Base-by-base conservation (phyloP, 2,329 filamentous ascomycete species). In the Pestalotiopsis sp. region DNA sequence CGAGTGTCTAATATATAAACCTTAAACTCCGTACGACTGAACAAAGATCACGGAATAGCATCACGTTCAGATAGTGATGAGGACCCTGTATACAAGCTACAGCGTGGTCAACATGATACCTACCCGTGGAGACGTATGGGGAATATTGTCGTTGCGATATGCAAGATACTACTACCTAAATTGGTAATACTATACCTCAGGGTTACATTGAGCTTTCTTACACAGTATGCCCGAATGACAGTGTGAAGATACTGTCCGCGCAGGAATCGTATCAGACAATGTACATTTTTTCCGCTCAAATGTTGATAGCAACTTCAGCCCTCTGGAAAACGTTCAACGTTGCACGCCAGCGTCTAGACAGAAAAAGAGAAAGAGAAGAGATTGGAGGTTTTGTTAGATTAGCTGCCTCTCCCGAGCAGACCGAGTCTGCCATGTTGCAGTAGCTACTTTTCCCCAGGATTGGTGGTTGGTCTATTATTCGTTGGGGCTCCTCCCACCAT, bases 361-460 rank as follows among this genome's bases (percentile, higher is more conserved):
- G 4, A 7, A 7, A 36, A 7, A 36, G 31, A 36, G 7, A 9
- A 2, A 36, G 31, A 36, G 31, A 36, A 52, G 45, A 52, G 45
- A 52, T 52, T 52, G 45, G 20, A 52, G 31, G 7, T 36, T 52
- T 52, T 12, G 17, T 20, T 52, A n/a, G 45, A 52, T 20, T n/a
- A 6, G 5, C 11, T 52, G 45, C 31, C 20, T 36, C 12, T 36
- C 59, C 59, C 59, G 36, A 62, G 9, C 31, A 38, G 36, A 39
- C 59, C 59, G n/a, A 62, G 59, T 62, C 13, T 23, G 14, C 59
- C 59, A 39, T 36, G 59, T 3, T 39, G 59, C 59, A 62, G 57
- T 62, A 62, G 31, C 13, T 36, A 36, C 7, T 36, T 36, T 62
- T 23, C 17, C 14, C 45, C 45, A 12, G 31, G 20, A 11, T 36